These are phyloP conservation scores for Colletotrichum sp. DNA, from an alignment of 2,329 filamentous ascomycete species.

Conservation along the genomic window DNA sequence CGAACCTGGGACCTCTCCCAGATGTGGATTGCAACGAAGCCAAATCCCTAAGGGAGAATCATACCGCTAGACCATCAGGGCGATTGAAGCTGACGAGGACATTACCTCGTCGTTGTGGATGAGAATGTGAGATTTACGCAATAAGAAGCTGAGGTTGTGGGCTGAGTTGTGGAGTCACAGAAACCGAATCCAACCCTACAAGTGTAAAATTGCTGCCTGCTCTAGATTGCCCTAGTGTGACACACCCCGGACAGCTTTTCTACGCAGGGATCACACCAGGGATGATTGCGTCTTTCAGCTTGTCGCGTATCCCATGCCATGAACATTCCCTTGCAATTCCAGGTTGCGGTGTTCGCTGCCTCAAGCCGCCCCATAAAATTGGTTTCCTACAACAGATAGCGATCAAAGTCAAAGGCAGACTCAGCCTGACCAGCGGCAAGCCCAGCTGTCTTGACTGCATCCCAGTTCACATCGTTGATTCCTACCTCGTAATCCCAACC, in stretches of 20 bases:
- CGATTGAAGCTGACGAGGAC: not conserved
- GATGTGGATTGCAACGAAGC: fast-evolving
- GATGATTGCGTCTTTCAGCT: not conserved
- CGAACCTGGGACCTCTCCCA: not conserved
- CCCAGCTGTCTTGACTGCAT: not conserved
- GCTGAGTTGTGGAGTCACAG: not conserved
- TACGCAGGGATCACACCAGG: not conserved
- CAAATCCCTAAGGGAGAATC: not conserved
- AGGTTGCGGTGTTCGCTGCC: not conserved
- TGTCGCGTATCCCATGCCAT: not conserved
- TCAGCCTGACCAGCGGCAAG: conserved; percentile 6
- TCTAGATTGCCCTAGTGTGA: not conserved
- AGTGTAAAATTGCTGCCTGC: not conserved
- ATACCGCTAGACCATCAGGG: not conserved
- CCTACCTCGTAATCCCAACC: conserved; percentile 37
- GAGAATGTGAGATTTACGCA: fast-evolving
- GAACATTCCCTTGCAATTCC: not conserved
- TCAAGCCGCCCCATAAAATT: not conserved
- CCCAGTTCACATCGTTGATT: conserved; percentile 29
- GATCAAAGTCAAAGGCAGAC: conserved; percentile 18
- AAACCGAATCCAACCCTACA: not conserved
- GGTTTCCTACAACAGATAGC: not conserved
- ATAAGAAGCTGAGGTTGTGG: not conserved
- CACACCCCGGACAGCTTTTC: not conserved
- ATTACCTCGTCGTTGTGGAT: not conserved